Conservation (phyloP, 257 asterid species). For the Anisodus acutangulus region DNA sequence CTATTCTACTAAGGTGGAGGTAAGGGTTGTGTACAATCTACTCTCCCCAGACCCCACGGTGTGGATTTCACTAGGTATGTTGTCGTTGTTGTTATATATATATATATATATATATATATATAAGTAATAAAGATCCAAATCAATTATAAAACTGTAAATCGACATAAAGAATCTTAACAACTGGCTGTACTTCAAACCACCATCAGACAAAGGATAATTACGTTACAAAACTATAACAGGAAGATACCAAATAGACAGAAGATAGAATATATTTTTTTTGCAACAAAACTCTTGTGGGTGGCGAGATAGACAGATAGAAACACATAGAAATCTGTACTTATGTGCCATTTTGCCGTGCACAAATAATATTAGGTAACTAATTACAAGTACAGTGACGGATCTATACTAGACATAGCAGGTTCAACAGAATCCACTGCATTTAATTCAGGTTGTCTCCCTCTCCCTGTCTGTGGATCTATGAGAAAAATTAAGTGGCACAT, state of each 20-base stretch:
- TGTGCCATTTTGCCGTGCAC: neutral
- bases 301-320: neutral
- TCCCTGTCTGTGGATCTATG: neutral
- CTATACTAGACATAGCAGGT: neutral
- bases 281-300: neutral
- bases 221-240: neutral
- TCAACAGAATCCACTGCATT: neutral
- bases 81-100: too few species aligned
- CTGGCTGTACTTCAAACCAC: neutral
- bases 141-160: neutral
- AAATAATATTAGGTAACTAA: neutral
- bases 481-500: too few species aligned
- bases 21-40: too few species aligned
- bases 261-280: neutral
- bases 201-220: neutral
- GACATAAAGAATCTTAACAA: neutral
- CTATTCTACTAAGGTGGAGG: too few species aligned
- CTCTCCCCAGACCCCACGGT: too few species aligned
- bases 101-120: too few species aligned
- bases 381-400: neutral
- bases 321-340: neutral
- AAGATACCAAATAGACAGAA: neutral
- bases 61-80: too few species aligned
- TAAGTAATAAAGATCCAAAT: neutral
- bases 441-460: neutral